A percentile compares a stretch with the other conserved stretches of the same genome.
phyloP scores from a whole-genome alignment of 805 yeast genomes.

The Ogataea dorogensis region DNA sequence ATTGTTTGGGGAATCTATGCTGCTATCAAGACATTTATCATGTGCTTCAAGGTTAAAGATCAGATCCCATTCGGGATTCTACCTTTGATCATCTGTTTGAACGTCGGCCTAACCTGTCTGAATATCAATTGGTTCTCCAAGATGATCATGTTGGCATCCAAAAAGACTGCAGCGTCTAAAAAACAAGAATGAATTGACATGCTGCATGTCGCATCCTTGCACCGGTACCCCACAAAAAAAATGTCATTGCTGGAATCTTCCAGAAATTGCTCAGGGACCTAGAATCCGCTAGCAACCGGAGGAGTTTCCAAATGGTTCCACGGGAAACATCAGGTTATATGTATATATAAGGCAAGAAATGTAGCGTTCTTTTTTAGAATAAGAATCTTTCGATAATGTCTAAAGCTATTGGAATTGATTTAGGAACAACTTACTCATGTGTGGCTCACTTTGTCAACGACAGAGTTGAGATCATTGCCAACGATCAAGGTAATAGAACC shows the following conservation, averaged over 20 bases:
- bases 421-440: slow-evolving; percentile 92
- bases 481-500: slow-evolving; percentile 98
- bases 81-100: slow-evolving; percentile 49
- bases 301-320: slow-evolving; percentile 9
- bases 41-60: slow-evolving; percentile 40
- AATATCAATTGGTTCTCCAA: slow-evolving; percentile 86
- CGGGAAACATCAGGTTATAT: neutral
- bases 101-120: slow-evolving; percentile 60
- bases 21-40: slow-evolving; percentile 51
- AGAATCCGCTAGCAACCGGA: slow-evolving; percentile 10
- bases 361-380: slow-evolving; percentile 1
- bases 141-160: slow-evolving; percentile 75
- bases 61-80: slow-evolving; percentile 49
- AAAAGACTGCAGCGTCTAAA: slow-evolving; percentile 35
- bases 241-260: slow-evolving; percentile 8
- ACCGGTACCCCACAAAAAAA: slow-evolving; percentile 8
- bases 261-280: slow-evolving; percentile 6
- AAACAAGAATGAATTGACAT: slow-evolving; percentile 2
- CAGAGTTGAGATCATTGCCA: slow-evolving; percentile 92
- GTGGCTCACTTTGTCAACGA: slow-evolving; percentile 93
- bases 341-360: slow-evolving; percentile 6
- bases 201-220: slow-evolving; percentile 3
- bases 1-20: slow-evolving; percentile 87
- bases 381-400: slow-evolving; percentile 35
- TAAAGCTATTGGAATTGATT: slow-evolving; percentile 70